These are phyloP conservation scores for Fomitopsis betulina DNA, from an alignment of 1,284 basidiomycete species.

Conservation along the genomic window DNA sequence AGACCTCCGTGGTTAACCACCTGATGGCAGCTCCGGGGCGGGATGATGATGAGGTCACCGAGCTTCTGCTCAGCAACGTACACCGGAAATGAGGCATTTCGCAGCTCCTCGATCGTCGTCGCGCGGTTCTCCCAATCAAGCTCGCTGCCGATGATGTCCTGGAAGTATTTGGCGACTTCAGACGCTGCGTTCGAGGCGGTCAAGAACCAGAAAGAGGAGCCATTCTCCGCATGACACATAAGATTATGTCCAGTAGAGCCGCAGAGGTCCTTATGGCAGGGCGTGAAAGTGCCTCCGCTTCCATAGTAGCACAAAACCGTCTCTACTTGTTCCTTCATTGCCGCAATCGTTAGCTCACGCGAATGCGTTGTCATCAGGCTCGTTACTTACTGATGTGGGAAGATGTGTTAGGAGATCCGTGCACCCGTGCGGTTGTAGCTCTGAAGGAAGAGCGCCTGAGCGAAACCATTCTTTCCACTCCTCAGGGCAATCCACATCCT, in stretches of 20 bases:
- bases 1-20: slow-evolving; percentile 74
- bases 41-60: slow-evolving; percentile 76
- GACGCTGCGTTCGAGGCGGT: slow-evolving; percentile 52
- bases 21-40: slow-evolving; percentile 72
- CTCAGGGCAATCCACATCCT: slow-evolving; percentile 63
- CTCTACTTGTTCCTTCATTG: slow-evolving; percentile 49
- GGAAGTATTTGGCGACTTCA: slow-evolving; percentile 54
- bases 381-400: slow-evolving; percentile 36
- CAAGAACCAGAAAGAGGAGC: slow-evolving; percentile 81
- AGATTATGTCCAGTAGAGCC: slow-evolving; percentile 77
- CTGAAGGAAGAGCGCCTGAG: slow-evolving; percentile 41
- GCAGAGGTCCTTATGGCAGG: slow-evolving; percentile 77
- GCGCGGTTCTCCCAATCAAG: slow-evolving; percentile 69
- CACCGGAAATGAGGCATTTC: slow-evolving; percentile 57
- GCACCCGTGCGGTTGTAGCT: slow-evolving; percentile 42
- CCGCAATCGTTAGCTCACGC: not conserved
- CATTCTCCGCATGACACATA: slow-evolving; percentile 70
- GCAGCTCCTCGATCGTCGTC: slow-evolving; percentile 58
- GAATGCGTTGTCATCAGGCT: not conserved
- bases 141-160: slow-evolving; percentile 45
- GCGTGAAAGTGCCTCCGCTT: slow-evolving; percentile 68
- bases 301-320: slow-evolving; percentile 80
- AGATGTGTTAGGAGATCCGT: slow-evolving; percentile 56
- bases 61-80: slow-evolving; percentile 66
- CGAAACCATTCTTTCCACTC: slow-evolving; percentile 59